A percentile compares a stretch with the other conserved stretches of the same genome.
These are phyloP conservation scores for Penicillium desertorum DNA, from an alignment of 495 filamentous ascomycete genomes.

Conservation along the genomic window DNA sequence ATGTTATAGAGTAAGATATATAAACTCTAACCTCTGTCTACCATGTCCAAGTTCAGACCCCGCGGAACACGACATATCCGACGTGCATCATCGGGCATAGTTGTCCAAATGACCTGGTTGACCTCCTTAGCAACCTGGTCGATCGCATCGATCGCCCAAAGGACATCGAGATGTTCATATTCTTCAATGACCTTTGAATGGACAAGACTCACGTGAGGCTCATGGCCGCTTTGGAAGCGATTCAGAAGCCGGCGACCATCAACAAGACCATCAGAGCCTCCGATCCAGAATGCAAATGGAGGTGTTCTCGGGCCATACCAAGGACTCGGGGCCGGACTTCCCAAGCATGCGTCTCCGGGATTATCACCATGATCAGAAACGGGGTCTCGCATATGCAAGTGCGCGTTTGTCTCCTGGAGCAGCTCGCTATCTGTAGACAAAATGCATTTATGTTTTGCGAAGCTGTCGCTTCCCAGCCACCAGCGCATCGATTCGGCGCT, in stretches of 20 bases:
- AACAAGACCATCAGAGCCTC: constrained; percentile 77
- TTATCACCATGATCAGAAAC: constrained; percentile 21
- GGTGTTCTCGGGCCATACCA: constrained; percentile 84
- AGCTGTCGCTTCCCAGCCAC: constrained; percentile 92
- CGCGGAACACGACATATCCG: constrained; percentile 59
- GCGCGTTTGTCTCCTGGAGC: constrained; percentile 64
- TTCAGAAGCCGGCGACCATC: constrained; percentile 74
- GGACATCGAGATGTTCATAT: constrained; percentile 93
- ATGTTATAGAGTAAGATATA: neutral
- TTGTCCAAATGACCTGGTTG: constrained; percentile 79
- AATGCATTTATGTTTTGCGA: constrained; percentile 89
- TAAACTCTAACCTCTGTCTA: neutral
- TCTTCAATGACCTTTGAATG: constrained; percentile 81
- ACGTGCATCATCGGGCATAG: constrained; percentile 54
- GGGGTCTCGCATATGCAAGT: constrained; percentile 3
- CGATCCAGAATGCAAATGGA: constrained; percentile 88
- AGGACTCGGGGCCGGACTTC: constrained; percentile 48
- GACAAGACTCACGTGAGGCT: constrained; percentile 79
- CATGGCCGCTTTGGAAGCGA: constrained; percentile 72
- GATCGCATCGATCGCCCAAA: constrained; percentile 91
- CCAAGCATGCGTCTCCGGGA: constrained; percentile 22
- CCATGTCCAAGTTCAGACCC: constrained; percentile 35
- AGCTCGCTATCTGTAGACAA: constrained; percentile 71
- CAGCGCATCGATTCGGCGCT: constrained; percentile 89
- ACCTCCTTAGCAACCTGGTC: constrained; percentile 84